Evolutionary conservation across 345 rosid species (phyloP).

Genomic region (Orychophragmus violaceus): DNA sequence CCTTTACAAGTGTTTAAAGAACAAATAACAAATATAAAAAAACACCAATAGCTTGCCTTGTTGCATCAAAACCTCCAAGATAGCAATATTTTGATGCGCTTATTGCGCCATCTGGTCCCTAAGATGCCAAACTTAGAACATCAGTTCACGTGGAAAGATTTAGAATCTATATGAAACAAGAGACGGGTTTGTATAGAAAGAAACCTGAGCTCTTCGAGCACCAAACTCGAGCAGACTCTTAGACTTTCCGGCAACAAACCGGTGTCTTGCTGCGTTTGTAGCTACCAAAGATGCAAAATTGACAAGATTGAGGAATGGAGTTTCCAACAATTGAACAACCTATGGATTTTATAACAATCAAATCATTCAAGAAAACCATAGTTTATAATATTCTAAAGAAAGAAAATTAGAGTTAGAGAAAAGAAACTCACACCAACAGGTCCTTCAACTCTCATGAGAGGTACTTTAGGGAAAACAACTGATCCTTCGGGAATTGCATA

Average conservation of each 20-base stretch:
- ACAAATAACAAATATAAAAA: neutral
- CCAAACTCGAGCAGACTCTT: conserved; percentile 88
- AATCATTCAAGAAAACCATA: neutral
- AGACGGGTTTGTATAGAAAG: neutral
- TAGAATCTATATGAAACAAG: neutral
- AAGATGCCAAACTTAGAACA: conserved; percentile 17
- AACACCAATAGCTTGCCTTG: conserved; percentile 15
- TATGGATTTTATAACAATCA: conserved; percentile 15
- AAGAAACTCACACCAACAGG: conserved; percentile 76
- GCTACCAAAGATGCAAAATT: conserved; percentile 90
- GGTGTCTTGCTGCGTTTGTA: conserved; percentile 94
- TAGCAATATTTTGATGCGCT: conserved; percentile 90
- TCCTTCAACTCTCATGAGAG: conserved; percentile 79
- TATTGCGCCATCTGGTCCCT: conserved; percentile 99
- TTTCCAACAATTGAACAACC: conserved; percentile 95
- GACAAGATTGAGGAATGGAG: conserved; percentile 80
- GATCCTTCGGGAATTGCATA: conserved; percentile 88
- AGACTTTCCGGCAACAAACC: conserved; percentile 88
- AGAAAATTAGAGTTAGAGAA: neutral
- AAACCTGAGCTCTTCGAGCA: conserved; percentile 96
- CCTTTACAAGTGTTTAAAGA: neutral
- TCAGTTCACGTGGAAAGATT: neutral
- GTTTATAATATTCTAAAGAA: neutral
- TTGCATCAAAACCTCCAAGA: conserved; percentile 96
- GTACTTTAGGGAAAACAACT: conserved; percentile 93